These are phyloP conservation scores for Alternaria alternata DNA, from an alignment of 2,329 filamentous ascomycete genomes.

Conservation along the genomic window DNA sequence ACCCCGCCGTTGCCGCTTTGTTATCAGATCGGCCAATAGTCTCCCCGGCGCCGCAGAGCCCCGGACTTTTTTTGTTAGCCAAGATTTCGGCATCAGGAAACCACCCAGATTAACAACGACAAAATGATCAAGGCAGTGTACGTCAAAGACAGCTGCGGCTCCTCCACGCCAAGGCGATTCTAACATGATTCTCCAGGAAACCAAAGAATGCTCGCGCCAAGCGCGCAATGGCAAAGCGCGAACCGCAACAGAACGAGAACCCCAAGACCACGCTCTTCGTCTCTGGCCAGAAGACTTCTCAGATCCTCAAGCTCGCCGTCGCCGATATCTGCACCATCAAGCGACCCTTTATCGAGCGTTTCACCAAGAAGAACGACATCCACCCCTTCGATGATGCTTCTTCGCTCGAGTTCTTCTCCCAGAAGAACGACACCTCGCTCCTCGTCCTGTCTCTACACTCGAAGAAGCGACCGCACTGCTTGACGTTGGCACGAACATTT, in stretches of 20 bases:
- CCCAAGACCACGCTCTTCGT: slow-evolving; percentile 90
- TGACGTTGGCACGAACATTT: slow-evolving; percentile 86
- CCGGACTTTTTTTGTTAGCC: slow-evolving; percentile 25
- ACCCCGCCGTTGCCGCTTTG: slow-evolving; percentile 11
- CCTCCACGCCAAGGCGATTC: neutral
- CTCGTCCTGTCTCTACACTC: slow-evolving; percentile 84
- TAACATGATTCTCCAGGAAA: slow-evolving; percentile 58
- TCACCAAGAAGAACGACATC: slow-evolving; percentile 96
- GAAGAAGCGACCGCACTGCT: slow-evolving; percentile 93
- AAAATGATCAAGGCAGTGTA: slow-evolving; percentile 47
- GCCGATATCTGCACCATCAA: slow-evolving; percentile 86
- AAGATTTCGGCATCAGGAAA: slow-evolving; percentile 32
- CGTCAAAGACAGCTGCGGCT: neutral
- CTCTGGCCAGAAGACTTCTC: slow-evolving; percentile 83
- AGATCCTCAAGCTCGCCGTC: slow-evolving; percentile 82
- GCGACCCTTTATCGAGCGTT: slow-evolving; percentile 84
- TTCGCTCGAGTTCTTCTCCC: slow-evolving; percentile 91
- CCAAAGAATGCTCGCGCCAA: slow-evolving; percentile 88
- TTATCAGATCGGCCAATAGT: slow-evolving; percentile 25
- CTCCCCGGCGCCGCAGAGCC: slow-evolving; percentile 16
- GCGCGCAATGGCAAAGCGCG: slow-evolving; percentile 91
- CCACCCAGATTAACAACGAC: slow-evolving; percentile 15
- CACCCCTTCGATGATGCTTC: slow-evolving; percentile 92
- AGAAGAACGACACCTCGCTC: slow-evolving; percentile 92
- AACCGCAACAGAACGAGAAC: slow-evolving; percentile 88